Base-by-base conservation (phyloP, 2,329 filamentous ascomycete genomes). In the Mycosphaerella sp. region DNA sequence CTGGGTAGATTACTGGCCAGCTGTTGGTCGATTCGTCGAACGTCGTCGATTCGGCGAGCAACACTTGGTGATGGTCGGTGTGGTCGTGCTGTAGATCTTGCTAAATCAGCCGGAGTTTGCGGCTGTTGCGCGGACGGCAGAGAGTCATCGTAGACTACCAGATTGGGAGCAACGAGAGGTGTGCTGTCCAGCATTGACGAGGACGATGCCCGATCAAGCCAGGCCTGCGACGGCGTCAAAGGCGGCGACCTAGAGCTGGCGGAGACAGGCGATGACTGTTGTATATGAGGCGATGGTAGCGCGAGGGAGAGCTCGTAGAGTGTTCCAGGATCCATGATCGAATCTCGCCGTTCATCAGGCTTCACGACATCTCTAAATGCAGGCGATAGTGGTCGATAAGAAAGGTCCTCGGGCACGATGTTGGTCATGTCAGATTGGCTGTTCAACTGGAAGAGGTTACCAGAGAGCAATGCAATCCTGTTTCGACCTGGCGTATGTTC, bases 21-120 rank as follows among this genome's bases (percentile, higher is more conserved):
- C 41, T 51, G 41, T 23, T 23, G 31, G 17, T 45, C 17, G 11
- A 45, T 45, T 26, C 17, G 31, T 12, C 48, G 41, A 45, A 31
- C 26, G 26, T 23, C 31, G 17, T 45, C 17, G 6, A 45, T 45
- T 14, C 17, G 41, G n/a, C 41, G 41, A 45, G 41, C 26, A n/a
- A 36, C 6, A 32, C 41, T 51, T 8, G 41, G 48, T 2, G 60
- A 64, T 12, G 53, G 58, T 6, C 50, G 51, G 12, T 56, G 63
- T 17, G 38, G 17, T 1, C 59, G 57, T 7, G 62, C 51, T 3
- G 53, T 45, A 0, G 58, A 56, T 23, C 49, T 54, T 12, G 41
- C 44, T 8, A 69, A 32, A 48, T 71, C 67, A n/a, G 67, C 66
- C 11, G 68, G 68, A 1, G 67, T 71, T 41, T 68, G 67, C 4